Evolutionary conservation across 129 eudicot species (phyloP).

Genomic region (Saposhnikovia divaricata): DNA sequence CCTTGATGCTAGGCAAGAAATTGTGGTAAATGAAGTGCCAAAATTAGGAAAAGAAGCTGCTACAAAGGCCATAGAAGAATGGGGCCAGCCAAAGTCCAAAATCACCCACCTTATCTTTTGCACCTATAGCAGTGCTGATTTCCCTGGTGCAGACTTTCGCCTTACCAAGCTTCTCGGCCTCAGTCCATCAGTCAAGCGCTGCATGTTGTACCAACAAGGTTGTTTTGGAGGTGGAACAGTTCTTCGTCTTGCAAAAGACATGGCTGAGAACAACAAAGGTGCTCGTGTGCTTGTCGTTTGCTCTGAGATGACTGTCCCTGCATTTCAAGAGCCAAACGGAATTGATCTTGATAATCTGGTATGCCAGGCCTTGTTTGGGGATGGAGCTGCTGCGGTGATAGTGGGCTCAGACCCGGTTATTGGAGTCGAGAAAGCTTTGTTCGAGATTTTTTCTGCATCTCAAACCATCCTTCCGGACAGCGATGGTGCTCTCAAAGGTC

Average conservation of each 20-base stretch:
- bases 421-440: conserved; percentile 33
- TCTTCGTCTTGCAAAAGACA: conserved; percentile 46
- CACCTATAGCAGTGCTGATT: conserved; percentile 39
- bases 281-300: conserved; percentile 48
- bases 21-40: conserved; percentile 67
- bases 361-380: conserved; percentile 61
- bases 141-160: conserved; percentile 56
- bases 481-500: conserved; percentile 40
- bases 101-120: conserved; percentile 49
- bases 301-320: conserved; percentile 41
- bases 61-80: conserved; percentile 36
- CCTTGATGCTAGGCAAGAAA: conserved; percentile 55
- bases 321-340: conserved; percentile 48
- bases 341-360: conserved; percentile 53
- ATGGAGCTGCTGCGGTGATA: conserved; percentile 43
- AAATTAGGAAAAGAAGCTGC: conserved; percentile 48
- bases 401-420: conserved; percentile 37
- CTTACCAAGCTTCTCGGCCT: conserved; percentile 57
- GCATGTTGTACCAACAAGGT: conserved; percentile 60
- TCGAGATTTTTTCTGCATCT: conserved; percentile 36
- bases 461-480: conserved; percentile 49
- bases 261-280: conserved; percentile 54
- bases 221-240: conserved; percentile 57
- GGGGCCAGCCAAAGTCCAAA: conserved; percentile 44
- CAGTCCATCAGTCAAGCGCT: conserved; percentile 43